A percentile compares a stretch with the other conserved stretches of the same genome.
Evolutionary conservation across 768 basidiomycete genomes (phyloP).

Genomic region (Mycena filopes): DNA sequence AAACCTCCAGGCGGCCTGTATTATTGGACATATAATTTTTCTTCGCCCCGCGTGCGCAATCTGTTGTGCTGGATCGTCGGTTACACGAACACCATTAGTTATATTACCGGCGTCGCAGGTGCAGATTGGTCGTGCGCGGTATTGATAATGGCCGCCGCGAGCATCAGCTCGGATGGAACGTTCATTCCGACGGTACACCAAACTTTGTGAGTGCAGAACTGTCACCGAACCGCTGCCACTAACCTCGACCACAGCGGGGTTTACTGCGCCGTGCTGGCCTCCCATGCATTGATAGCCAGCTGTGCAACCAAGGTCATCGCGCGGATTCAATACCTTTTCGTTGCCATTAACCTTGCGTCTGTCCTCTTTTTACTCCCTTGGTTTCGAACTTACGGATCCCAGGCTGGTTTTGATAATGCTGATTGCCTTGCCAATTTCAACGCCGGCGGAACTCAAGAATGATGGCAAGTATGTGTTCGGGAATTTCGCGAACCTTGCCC

Average conservation of each 20-base stretch:
- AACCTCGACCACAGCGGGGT: too few species aligned
- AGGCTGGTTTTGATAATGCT: constrained; percentile 15
- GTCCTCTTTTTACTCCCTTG: too few species aligned
- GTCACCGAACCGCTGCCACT: too few species aligned
- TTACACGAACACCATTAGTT: constrained; percentile 58
- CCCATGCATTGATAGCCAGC: neutral
- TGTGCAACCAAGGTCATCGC: constrained; percentile 1
- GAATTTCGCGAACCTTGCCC: constrained; percentile 9
- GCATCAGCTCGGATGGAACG: constrained; percentile 57
- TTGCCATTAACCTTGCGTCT: neutral
- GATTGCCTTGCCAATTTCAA: constrained; percentile 4
- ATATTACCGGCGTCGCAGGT: constrained; percentile 62
- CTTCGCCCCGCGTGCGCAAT: constrained; percentile 55
- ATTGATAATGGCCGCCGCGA: constrained; percentile 72
- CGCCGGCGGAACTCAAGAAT: constrained; percentile 3
- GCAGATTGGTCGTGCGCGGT: constrained; percentile 76
- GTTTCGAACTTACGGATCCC: neutral
- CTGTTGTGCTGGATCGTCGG: constrained; percentile 66
- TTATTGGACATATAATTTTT: constrained; percentile 54
- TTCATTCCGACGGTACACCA: constrained; percentile 57
- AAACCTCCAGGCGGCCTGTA: constrained; percentile 47
- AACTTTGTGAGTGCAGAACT: constrained; percentile 45
- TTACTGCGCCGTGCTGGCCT: too few species aligned
- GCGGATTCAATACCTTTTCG: neutral
- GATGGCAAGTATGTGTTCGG: constrained; percentile 5